These are phyloP conservation scores for Prunus kanzakura DNA, from an alignment of 306 rosid species.

Conservation along the genomic window DNA sequence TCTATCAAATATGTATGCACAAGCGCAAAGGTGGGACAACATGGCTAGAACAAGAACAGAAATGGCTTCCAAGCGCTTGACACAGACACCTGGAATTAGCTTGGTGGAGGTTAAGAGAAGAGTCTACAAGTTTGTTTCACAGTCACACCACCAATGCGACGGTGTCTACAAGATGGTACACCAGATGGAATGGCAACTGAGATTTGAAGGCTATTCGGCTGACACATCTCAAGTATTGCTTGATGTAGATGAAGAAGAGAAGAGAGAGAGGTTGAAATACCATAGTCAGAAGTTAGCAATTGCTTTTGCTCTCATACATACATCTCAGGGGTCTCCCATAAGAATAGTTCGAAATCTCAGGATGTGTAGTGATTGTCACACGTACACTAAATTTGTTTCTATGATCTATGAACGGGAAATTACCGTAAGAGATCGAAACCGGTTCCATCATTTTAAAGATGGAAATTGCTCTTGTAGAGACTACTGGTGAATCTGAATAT, in stretches of 20 bases:
- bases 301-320: conserved; percentile 73
- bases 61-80: conserved; percentile 44
- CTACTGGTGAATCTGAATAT: conserved; percentile 44
- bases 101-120: conserved; percentile 63
- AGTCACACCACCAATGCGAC: conserved; percentile 39
- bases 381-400: conserved; percentile 68
- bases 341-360: conserved; percentile 75
- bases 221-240: conserved; percentile 72
- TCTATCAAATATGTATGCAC: conserved; percentile 70
- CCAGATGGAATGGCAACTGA: conserved; percentile 97
- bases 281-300: conserved; percentile 86
- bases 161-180: conserved; percentile 64
- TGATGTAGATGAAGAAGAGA: conserved; percentile 76
- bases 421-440: conserved; percentile 58
- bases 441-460: conserved; percentile 85
- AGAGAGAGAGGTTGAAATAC: conserved; percentile 65
- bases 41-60: conserved; percentile 60
- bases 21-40: conserved; percentile 58
- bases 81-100: conserved; percentile 70
- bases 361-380: conserved; percentile 77
- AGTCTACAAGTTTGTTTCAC: conserved; percentile 71
- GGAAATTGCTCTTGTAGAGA: conserved; percentile 82
- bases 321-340: conserved; percentile 59
- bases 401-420: conserved; percentile 59
- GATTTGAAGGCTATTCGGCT: conserved; percentile 72